Evolutionary conservation across 257 asterid species (phyloP).

Genomic region (Solanum corneliomulleri): DNA sequence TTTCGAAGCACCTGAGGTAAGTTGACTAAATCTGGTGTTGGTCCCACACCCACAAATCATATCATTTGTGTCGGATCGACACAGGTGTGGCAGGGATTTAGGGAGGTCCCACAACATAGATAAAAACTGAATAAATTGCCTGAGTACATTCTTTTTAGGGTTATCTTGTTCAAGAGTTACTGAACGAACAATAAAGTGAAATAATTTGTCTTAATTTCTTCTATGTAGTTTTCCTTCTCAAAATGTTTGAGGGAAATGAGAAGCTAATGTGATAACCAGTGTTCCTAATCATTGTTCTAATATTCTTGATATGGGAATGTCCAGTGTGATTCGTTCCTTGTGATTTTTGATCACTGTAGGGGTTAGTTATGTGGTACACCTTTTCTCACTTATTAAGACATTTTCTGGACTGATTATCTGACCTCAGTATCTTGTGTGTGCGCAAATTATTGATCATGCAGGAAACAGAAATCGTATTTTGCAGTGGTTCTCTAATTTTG

Average conservation of each 20-base stretch:
- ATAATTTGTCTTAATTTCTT: not conserved
- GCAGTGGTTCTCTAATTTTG: constrained; percentile 85
- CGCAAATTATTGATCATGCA: constrained; percentile 20
- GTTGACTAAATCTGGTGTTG: not conserved
- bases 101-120: not conserved
- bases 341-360: not conserved
- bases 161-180: not conserved
- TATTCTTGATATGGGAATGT: not conserved
- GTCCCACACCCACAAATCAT: not conserved
- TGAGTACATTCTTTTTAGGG: not conserved
- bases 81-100: not conserved
- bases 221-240: not conserved
- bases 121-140: not conserved
- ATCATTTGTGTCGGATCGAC: not conserved
- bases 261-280: not conserved
- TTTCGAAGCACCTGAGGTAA: not conserved
- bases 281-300: not conserved
- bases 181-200: not conserved
- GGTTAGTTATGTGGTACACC: not conserved
- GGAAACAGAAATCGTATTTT: constrained; percentile 61
- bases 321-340: not conserved
- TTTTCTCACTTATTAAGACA: not conserved
- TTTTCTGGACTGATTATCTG: not conserved
- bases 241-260: not conserved
- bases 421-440: not conserved